Evolutionary conservation across 305 asterid genomes (phyloP), one percentile per base, ranked within the genome.

Genomic region (Fraxinus baroniana): DNA sequence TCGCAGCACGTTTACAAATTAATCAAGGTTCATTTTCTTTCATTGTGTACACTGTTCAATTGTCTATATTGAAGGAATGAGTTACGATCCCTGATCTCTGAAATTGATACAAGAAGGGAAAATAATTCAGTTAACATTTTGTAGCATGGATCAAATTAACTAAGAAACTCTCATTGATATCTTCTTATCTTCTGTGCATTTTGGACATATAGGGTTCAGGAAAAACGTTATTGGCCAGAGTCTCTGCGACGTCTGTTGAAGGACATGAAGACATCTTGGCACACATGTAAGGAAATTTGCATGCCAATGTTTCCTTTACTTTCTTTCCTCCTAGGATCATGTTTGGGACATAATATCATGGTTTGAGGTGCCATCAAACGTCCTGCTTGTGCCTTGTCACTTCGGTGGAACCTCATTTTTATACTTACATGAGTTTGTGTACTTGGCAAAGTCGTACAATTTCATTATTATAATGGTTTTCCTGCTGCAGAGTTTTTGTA

Each of bases 201-300:
- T 80, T 49, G 80, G 81, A 79, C 76, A 79, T 84, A 76, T 70
- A 89, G 90, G 99, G 99, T 87, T 96, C 95, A 74, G 99, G 99
- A 80, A 96, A 94, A 89, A 91, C 99, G 83, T 86, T 91, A 86
- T 83, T 94, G 87, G 97, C 99, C 80, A 89, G 86, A 83, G 90
- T 86, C 72, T 93, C 94, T 84, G 98, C 98, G 77, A 91, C 89
- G 82, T 88, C 90, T 81, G 81, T 93, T 82, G 95, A 92, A 93
- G 91, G 86, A 82, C 87, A 88, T 82, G 86, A 88, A 85, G 94
- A 91, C 78, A 91, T 93, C 78, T 88, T 96, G 89, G 98, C 98
- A 4, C 99, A 96, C 46, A 74, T 91, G 97, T 92, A 91, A 86
- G 92, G 62, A 44, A 70, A 76, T 84, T 78, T 60, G 41, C 55